Base-by-base conservation (phyloP, 352 stramenopile species). In the Phytophthora ohioensis region DNA sequence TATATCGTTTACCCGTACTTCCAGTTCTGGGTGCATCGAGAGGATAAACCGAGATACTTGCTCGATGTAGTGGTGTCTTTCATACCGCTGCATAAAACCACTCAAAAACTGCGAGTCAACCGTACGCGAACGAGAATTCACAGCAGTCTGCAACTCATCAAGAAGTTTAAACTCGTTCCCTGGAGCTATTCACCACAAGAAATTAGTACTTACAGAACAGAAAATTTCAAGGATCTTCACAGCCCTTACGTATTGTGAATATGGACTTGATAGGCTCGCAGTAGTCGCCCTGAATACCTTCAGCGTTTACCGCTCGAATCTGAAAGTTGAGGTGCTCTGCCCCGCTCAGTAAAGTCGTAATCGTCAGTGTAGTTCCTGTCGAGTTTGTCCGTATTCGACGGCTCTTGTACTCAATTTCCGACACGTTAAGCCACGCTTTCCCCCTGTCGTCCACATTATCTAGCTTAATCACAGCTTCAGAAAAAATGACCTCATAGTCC, bases 11-110 rank as follows among this genome's bases (percentile, higher is more conserved):
- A 95, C 78, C 53, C 87, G 89, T 0, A 21, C 38, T 35, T 83
- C 69, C 4, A 92, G 43, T 3, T 87, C 58, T 0, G 85, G 87
- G 52, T 92, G 76, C 21, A 80, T 75, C 2, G 67, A 66, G 2
- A 88, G 31, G n/a, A 95, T 92, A 48, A 90, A 91, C 4, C 68
- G 67, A 38, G 87, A 91, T 0, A 95, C 76, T 31, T 91, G 67
- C 1, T 78, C 54, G 43, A 95, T 91, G 49, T 93, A 95, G 52
- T 92, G 75, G 0, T 82, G 67, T 0, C 83, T 67, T 13, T 93
- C 86, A 51, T 94, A 95, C 0, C 88, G 82, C 64, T 95, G 88
- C 77, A 91, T 88, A 53, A 95, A 95, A 0, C 86, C 86, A 52
- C 85, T 95, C 60, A 93, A 71, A 67, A 95, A 93, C 27, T 80